A percentile compares a stretch with the other conserved stretches of the same genome.
Evolutionary conservation across 257 asterid genomes (phyloP).

Genomic region (Fraxinus quadrangulata): DNA sequence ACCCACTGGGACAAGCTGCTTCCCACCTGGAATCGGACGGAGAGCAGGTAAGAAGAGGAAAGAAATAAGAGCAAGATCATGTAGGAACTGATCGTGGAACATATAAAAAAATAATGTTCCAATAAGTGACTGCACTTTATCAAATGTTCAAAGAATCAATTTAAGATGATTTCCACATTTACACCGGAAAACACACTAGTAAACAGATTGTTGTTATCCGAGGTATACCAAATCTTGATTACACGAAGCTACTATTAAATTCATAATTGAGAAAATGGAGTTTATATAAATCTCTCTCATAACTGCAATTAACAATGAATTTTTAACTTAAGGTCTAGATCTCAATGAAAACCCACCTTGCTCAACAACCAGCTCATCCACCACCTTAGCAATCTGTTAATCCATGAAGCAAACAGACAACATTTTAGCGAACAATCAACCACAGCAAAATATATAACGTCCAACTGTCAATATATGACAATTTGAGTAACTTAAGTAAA

Average conservation of each 20-base stretch:
- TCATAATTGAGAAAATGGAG: constrained; percentile 1
- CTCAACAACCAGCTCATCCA: constrained; percentile 65
- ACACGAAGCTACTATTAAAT: not conserved
- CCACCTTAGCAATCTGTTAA: constrained; percentile 82
- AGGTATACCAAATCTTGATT: not conserved
- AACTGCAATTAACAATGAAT: not conserved
- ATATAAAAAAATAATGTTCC: not conserved
- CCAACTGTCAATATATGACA: not conserved
- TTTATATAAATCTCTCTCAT: not conserved
- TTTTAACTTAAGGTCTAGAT: constrained; percentile 1
- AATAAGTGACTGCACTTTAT: not conserved
- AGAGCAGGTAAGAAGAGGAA: constrained; percentile 25
- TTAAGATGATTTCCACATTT: not conserved
- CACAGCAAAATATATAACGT: constrained; percentile 10
- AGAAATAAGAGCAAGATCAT: constrained; percentile 1
- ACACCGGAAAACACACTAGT: not conserved
- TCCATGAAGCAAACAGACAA: constrained; percentile 21
- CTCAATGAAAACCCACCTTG: constrained; percentile 56
- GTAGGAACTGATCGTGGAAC: constrained; percentile 3
- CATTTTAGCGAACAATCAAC: constrained; percentile 10
- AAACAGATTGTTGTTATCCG: not conserved
- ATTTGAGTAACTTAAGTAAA: not conserved
- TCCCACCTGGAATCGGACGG: constrained; percentile 60
- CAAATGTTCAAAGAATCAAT: not conserved
- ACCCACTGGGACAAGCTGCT: constrained; percentile 79